Percentiles rank a stretch among this genome's conserved stretches.
phyloP scores from a whole-genome alignment of 2,329 filamentous ascomycete species.

The Chaetomium sp. region DNA sequence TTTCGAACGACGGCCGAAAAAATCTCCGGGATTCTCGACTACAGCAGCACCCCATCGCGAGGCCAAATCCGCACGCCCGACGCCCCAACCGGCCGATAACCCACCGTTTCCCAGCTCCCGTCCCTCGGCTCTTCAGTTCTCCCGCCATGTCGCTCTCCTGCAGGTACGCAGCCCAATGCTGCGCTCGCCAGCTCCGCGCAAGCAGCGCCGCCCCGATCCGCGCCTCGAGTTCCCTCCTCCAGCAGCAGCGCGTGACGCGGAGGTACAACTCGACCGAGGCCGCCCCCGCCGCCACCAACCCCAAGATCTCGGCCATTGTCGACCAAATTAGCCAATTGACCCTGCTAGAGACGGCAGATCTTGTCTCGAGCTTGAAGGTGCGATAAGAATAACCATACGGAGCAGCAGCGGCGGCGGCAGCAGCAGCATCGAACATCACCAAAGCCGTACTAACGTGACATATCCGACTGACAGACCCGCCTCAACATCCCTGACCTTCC shows the following conservation, averaged over 20 bases:
- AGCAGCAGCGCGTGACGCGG: conserved; percentile 57
- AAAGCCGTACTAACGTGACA: background rate
- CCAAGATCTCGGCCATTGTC: conserved; percentile 93
- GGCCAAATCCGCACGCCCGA: conserved; percentile 24
- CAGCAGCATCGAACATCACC: background rate
- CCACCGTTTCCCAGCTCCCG: conserved; percentile 20
- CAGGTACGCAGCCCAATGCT: conserved; percentile 65
- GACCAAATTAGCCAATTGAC: conserved; percentile 99
- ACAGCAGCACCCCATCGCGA: conserved; percentile 28
- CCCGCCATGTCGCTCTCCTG: conserved; percentile 63
- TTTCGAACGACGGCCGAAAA: conserved; percentile 36
- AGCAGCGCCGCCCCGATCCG: conserved; percentile 42
- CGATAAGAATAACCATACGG: background rate
- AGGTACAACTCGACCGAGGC: conserved; percentile 89
- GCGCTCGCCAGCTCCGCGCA: conserved; percentile 62
- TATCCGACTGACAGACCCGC: conserved; percentile 63
- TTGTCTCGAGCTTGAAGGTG: conserved; percentile 95
- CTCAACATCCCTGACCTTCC: conserved; percentile 98
- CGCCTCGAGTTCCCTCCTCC: conserved; percentile 48
- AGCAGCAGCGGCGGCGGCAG: background rate
- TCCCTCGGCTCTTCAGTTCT: conserved; percentile 28
- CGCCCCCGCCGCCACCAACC: conserved; percentile 66
- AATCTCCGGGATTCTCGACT: conserved; percentile 31
- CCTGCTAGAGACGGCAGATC: conserved; percentile 92
- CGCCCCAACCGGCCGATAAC: conserved; percentile 22